These are phyloP conservation scores for Ophiocordyceps polyrhachis-furcata DNA, from an alignment of 2,329 filamentous ascomycete genomes.

Conservation along the genomic window DNA sequence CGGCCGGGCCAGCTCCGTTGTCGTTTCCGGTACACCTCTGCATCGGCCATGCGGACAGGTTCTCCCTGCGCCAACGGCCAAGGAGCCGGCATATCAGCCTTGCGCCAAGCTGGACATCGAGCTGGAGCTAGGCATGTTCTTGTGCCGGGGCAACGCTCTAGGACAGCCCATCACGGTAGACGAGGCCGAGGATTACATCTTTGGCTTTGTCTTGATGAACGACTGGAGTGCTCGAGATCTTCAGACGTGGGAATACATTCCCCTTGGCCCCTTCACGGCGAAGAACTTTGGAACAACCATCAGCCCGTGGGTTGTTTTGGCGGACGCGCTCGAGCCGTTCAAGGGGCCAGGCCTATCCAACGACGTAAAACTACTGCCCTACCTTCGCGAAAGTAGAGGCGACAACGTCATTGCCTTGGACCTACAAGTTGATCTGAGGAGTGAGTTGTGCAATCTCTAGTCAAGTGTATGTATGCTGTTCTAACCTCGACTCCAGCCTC, in stretches of 20 bases:
- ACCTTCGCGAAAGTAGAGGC: conserved; percentile 36
- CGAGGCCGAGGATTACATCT: conserved; percentile 50
- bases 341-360: conserved; percentile 11
- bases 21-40: conserved; percentile 56
- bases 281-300: conserved; percentile 43
- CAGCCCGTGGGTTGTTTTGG: conserved; percentile 43
- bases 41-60: conserved; percentile 58
- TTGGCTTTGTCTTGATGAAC: conserved; percentile 48
- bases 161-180: conserved; percentile 46
- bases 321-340: conserved; percentile 31
- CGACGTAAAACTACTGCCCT: conserved; percentile 15
- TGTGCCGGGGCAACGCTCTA: conserved; percentile 45
- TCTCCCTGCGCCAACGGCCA: conserved; percentile 42
- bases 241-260: conserved; percentile 41
- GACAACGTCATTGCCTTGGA: conserved; percentile 18
- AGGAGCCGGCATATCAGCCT: conserved; percentile 2
- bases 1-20: conserved; percentile 56
- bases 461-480: neutral
- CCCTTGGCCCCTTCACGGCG: conserved; percentile 41
- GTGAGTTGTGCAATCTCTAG: conserved; percentile 10
- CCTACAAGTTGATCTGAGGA: conserved; percentile 18
- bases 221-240: conserved; percentile 47
- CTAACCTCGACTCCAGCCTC: conserved; percentile 7
- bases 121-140: conserved; percentile 59
- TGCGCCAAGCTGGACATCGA: conserved; percentile 47